Evolutionary conservation across 164 flowering plant genomes (phyloP).

Genomic region (Magnolia officinalis): DNA sequence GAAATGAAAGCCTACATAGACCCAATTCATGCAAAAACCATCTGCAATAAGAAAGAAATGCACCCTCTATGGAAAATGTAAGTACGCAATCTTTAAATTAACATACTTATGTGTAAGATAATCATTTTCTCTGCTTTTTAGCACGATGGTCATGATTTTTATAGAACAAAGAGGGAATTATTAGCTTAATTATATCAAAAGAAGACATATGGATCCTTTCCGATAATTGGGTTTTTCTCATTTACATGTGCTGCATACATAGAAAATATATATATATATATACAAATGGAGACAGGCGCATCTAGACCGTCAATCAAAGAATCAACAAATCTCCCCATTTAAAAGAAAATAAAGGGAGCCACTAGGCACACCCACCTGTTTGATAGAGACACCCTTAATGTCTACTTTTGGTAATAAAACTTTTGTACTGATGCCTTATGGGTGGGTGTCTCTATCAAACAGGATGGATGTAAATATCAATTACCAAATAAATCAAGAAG

Average conservation of each 20-base stretch:
- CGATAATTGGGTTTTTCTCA: neutral
- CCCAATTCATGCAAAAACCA: constrained; percentile 12
- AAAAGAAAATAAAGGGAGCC: neutral
- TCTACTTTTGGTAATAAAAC: neutral
- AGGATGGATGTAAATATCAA: neutral
- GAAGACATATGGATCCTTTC: neutral
- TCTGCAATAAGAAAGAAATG: neutral
- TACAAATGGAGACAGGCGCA: neutral
- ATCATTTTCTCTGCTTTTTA: constrained; percentile 1
- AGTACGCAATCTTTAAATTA: neutral
- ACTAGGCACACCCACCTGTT: neutral
- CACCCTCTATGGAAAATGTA: constrained; percentile 3
- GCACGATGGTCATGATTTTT: neutral
- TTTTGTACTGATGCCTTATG: neutral
- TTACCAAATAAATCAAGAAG: neutral
- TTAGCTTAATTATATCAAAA: neutral
- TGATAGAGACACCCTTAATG: no score
- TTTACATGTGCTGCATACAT: neutral
- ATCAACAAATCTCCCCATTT: neutral
- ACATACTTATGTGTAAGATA: neutral
- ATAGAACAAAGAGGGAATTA: neutral
- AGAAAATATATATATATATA: neutral
- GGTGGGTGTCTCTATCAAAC: neutral
- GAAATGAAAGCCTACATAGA: constrained; percentile 23
- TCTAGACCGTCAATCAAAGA: neutral